Evolutionary conservation across 2,329 filamentous ascomycete species (phyloP).

Genomic region (Mycosphaerella sp.): DNA sequence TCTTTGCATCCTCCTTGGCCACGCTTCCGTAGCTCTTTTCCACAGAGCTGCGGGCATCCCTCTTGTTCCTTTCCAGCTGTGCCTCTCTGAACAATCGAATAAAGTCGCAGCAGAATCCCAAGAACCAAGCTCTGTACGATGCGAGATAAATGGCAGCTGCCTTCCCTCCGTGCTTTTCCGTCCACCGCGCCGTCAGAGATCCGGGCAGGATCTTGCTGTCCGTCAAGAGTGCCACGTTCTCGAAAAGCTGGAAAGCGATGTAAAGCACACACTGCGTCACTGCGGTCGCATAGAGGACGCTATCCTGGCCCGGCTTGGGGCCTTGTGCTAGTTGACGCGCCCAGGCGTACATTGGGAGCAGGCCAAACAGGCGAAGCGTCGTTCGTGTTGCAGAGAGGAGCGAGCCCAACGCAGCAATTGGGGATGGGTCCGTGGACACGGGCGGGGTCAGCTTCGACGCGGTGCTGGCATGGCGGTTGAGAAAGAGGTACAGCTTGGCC

Average conservation of each 20-base stretch:
- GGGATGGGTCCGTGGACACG: conserved; percentile 22
- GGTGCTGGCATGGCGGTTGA: conserved; percentile 24
- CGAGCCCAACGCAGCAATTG: conserved; percentile 33
- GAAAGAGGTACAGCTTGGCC: conserved; percentile 32
- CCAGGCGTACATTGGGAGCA: conserved; percentile 43
- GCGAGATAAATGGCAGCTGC: conserved; percentile 38
- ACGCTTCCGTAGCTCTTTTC: conserved; percentile 24
- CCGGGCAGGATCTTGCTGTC: conserved; percentile 37
- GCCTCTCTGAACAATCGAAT: conserved; percentile 39
- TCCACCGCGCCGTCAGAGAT: conserved; percentile 33
- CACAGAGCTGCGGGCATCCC: conserved; percentile 24
- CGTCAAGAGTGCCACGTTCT: conserved; percentile 40
- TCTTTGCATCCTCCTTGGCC: conserved; percentile 35
- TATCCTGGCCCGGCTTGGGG: conserved; percentile 38
- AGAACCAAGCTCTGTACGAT: conserved; percentile 41
- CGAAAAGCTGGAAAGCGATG: conserved; percentile 40
- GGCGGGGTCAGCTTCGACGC: conserved; percentile 17
- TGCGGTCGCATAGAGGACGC: conserved; percentile 38
- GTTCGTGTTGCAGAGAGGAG: conserved; percentile 40
- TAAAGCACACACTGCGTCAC: conserved; percentile 39
- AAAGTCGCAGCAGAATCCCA: conserved; percentile 41
- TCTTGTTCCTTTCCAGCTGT: conserved; percentile 36
- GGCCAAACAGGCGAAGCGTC: conserved; percentile 40
- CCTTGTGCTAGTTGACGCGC: conserved; percentile 37
- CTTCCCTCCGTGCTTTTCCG: conserved; percentile 27